Percentiles rank a stretch among this genome's conserved stretches.
Evolutionary conservation across 1,139 yeast genomes (phyloP).

Genomic region (Nakaseomyces sp.): DNA sequence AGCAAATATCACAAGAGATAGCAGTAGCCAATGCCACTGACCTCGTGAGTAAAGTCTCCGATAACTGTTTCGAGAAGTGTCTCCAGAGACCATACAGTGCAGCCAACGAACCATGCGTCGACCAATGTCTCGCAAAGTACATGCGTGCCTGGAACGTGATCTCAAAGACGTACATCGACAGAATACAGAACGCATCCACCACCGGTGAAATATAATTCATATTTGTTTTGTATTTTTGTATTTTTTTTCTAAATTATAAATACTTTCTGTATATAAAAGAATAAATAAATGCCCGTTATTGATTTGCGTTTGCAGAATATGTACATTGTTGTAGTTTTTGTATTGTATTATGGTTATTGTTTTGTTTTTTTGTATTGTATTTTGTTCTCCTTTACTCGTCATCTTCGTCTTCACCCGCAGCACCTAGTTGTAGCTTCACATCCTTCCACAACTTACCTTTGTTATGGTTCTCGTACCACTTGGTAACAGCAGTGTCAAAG

Average conservation of each 20-base stretch:
- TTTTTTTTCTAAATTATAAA: too few relatives aligned
- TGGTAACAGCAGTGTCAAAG: constrained; percentile 71
- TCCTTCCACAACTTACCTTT: constrained; percentile 97
- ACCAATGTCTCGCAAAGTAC: constrained; percentile 75
- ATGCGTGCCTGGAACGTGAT: constrained; percentile 87
- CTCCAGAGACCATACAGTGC: constrained; percentile 40
- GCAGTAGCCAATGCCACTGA: constrained; percentile 88
- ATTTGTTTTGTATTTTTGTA: too few relatives aligned
- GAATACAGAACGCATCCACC: constrained; percentile 51
- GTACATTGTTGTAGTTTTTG: too few relatives aligned
- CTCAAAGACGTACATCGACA: constrained; percentile 62
- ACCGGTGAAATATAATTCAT: constrained; percentile 28
- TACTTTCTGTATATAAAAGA: neutral
- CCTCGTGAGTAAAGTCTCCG: constrained; percentile 77
- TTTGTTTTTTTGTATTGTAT: neutral
- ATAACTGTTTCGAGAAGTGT: constrained; percentile 79
- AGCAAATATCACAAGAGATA: constrained; percentile 69
- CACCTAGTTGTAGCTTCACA: constrained; percentile 60
- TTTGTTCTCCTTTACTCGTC: constrained; percentile 22
- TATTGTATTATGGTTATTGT: neutral
- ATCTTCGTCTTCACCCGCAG: constrained; percentile 50
- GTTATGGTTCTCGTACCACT: constrained; percentile 82
- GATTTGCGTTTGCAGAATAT: neutral
- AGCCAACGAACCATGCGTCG: constrained; percentile 51
- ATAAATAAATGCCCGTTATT: constrained; percentile 2